phyloP scores from a whole-genome alignment of 2,329 filamentous ascomycete genomes.

The Scedosporium boydii region DNA sequence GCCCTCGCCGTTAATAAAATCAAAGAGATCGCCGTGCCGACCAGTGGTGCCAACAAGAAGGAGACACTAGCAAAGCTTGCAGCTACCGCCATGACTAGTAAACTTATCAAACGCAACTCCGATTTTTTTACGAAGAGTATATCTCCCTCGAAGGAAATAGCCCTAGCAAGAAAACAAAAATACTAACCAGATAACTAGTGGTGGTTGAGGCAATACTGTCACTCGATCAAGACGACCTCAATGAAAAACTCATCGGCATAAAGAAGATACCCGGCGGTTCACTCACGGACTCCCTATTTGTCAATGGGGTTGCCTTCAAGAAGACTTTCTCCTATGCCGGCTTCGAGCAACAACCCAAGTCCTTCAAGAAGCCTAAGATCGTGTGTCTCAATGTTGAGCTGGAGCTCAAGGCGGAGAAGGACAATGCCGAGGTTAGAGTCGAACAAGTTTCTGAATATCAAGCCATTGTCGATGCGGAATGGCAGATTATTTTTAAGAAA shows the following conservation, averaged over 20 bases:
- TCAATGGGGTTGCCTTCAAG: slow-evolving; percentile 98
- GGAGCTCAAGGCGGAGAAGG: slow-evolving; percentile 97
- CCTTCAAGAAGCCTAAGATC: slow-evolving; percentile 88
- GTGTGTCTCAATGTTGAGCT: slow-evolving; percentile 96
- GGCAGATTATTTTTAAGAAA: slow-evolving; percentile 99
- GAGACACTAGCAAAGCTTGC: slow-evolving; percentile 87
- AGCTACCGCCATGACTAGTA: slow-evolving; percentile 97
- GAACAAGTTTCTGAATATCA: slow-evolving; percentile 99
- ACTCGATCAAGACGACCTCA: slow-evolving; percentile 91
- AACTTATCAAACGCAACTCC: slow-evolving; percentile 95
- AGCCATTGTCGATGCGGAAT: slow-evolving; percentile 97
- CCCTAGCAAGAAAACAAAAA: too few relatives aligned
- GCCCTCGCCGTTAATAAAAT: slow-evolving; percentile 96
- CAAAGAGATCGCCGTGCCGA: slow-evolving; percentile 90
- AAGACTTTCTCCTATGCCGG: slow-evolving; percentile 99
- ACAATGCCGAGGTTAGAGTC: slow-evolving; percentile 95
- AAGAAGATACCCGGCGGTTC: slow-evolving; percentile 98
- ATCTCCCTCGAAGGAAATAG: neutral
- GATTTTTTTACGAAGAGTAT: slow-evolving; percentile 89
- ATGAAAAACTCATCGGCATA: slow-evolving; percentile 95
- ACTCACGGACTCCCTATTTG: slow-evolving; percentile 89
- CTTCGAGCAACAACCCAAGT: slow-evolving; percentile 98
- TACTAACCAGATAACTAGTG: slow-evolving; percentile 45
- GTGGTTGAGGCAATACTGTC: slow-evolving; percentile 94
- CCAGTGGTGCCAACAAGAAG: slow-evolving; percentile 70